phyloP scores from a whole-genome alignment of 2,329 filamentous ascomycete species.

The Penicillium sp. region DNA sequence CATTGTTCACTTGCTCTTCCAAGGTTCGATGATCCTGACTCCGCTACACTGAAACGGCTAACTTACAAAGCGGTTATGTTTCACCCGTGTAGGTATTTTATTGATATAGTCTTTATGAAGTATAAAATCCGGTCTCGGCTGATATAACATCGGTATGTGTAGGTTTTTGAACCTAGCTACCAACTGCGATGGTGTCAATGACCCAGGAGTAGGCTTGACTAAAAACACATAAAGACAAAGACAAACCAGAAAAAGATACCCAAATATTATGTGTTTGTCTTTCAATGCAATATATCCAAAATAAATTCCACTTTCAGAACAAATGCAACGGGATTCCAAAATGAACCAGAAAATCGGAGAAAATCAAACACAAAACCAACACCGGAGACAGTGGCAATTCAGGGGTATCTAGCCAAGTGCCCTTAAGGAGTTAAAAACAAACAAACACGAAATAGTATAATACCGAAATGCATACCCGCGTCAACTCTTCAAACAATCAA shows the following conservation, averaged over 20 bases:
- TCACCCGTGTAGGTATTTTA: too few species aligned
- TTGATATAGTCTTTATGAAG: too few species aligned
- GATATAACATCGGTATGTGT: neutral
- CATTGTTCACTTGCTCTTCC: neutral
- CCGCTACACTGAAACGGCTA: too few species aligned
- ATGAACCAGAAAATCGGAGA: constrained; percentile 9
- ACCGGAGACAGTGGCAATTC: constrained; percentile 22
- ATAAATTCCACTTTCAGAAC: neutral
- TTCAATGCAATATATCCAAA: constrained; percentile 2
- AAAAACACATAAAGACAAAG: neutral
- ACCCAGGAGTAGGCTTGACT: too few species aligned
- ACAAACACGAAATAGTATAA: constrained; percentile 9
- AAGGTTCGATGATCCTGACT: neutral
- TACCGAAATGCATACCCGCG: constrained; percentile 13
- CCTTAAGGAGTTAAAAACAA: constrained; percentile 29
- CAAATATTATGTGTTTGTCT: neutral
- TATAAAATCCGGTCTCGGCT: neutral
- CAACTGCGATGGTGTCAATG: too few species aligned
- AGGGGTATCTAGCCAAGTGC: constrained; percentile 30
- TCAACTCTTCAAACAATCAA: neutral
- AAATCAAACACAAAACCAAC: constrained; percentile 13
- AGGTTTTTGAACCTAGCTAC: neutral
- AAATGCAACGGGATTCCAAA: constrained; percentile 19
- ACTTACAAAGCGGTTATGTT: too few species aligned
- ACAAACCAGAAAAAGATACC: neutral